These are phyloP conservation scores for Puccinia horiana DNA, from an alignment of 1,284 basidiomycete genomes.

Conservation along the genomic window DNA sequence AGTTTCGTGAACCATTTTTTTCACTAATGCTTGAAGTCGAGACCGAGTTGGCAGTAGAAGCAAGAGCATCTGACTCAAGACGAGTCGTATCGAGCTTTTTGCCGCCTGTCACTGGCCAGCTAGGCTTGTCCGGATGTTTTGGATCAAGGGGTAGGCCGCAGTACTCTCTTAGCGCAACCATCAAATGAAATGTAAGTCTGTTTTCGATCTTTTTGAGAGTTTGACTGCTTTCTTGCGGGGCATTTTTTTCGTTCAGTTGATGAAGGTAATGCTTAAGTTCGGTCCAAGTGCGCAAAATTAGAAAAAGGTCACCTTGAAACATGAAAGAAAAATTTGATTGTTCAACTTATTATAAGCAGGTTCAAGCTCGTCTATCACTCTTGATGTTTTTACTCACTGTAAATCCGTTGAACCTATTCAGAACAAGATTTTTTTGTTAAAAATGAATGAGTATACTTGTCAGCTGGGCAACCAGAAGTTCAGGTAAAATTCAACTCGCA, in stretches of 20 bases:
- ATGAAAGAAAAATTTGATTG: neutral
- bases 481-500: neutral
- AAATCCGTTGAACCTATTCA: conserved; percentile 34
- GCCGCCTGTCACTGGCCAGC: conserved; percentile 3
- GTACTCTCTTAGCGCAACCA: conserved; percentile 42
- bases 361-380: neutral
- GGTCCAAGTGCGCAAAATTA: conserved; percentile 29
- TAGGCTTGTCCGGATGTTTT: conserved; percentile 30
- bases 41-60: neutral
- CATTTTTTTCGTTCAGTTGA: neutral
- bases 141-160: conserved; percentile 36
- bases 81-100: neutral
- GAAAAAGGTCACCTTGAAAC: conserved; percentile 31
- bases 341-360: neutral
- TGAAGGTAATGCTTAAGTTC: conserved; percentile 20
- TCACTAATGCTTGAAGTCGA: neutral
- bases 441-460: neutral
- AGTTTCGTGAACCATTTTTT: neutral
- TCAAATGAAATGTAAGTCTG: conserved; percentile 35
- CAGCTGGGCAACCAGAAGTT: neutral
- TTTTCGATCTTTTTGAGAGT: conserved; percentile 30
- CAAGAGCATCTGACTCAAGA: conserved; percentile 21
- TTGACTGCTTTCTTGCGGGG: neutral
- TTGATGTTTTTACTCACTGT: conserved; percentile 11
- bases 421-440: neutral